phyloP scores from a whole-genome alignment of 1,139 yeast genomes.

The Yamadazyma jaroonii region DNA sequence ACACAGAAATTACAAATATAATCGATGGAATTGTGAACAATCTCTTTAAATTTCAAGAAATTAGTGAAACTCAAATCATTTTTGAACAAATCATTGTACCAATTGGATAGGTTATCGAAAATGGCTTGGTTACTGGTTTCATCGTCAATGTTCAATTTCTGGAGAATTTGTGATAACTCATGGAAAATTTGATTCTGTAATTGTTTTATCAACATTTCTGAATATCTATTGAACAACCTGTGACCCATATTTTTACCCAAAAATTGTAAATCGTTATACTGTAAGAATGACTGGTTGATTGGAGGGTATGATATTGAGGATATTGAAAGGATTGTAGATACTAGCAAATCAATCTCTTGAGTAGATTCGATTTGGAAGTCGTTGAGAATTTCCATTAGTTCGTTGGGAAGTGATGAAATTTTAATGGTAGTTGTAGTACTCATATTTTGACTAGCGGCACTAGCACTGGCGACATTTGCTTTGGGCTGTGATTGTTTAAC shows the following conservation, averaged over 20 bases:
- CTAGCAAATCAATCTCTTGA: slow-evolving; percentile 10
- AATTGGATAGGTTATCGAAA: slow-evolving; percentile 10
- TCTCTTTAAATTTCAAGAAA: slow-evolving; percentile 22
- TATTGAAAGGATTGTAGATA: slow-evolving; percentile 30
- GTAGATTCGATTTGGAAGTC: slow-evolving; percentile 18
- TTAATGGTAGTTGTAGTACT: slow-evolving; percentile 10
- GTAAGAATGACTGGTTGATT: slow-evolving; percentile 28
- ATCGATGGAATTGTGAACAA: slow-evolving; percentile 27
- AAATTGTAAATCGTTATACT: slow-evolving; percentile 35
- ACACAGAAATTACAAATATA: slow-evolving; percentile 30
- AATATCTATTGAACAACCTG: slow-evolving; percentile 5
- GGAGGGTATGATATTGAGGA: slow-evolving; percentile 34
- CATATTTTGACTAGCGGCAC: too few relatives aligned
- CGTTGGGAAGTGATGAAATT: slow-evolving; percentile 21
- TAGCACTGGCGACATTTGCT: too few relatives aligned
- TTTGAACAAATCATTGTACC: slow-evolving; percentile 25
- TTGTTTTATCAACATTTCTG: slow-evolving; percentile 16
- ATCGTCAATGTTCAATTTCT: slow-evolving; percentile 10
- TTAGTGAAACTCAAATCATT: slow-evolving; percentile 28
- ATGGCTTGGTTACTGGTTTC: slow-evolving; percentile 8
- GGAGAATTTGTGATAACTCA: slow-evolving; percentile 12
- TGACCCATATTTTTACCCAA: slow-evolving; percentile 16
- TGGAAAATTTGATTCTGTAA: slow-evolving; percentile 10
- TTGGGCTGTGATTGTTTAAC: not conserved
- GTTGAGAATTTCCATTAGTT: slow-evolving; percentile 19